phyloP scores from a whole-genome alignment of 108 stramenopile genomes.

The Fragilaria crotonensis region DNA sequence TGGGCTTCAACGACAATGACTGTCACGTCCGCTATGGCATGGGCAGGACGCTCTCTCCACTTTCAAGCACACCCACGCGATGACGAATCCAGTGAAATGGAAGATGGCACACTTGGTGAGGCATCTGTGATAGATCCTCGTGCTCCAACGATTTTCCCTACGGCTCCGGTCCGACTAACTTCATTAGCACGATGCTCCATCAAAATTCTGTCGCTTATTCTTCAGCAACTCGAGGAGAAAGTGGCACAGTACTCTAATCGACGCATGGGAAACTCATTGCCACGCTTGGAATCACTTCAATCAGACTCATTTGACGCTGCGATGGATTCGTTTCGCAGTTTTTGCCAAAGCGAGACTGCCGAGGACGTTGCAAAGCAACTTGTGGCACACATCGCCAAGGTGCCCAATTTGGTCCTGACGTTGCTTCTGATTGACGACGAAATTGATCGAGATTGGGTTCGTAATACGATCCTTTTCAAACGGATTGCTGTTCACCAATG shows the following conservation, averaged over 20 bases:
- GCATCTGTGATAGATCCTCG: slow-evolving; percentile 3
- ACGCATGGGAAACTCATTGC: not conserved
- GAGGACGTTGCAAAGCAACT: not conserved
- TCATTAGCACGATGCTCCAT: slow-evolving; percentile 23
- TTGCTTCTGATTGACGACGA: slow-evolving; percentile 40
- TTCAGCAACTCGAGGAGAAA: slow-evolving; percentile 22
- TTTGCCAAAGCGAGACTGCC: not conserved
- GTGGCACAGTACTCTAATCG: not conserved
- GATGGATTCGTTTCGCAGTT: slow-evolving; percentile 1
- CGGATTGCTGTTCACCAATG: slow-evolving; percentile 22
- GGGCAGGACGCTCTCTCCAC: slow-evolving; percentile 23
- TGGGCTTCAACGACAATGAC: not conserved
- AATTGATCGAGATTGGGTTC: slow-evolving; percentile 25
- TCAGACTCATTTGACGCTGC: slow-evolving; percentile 2
- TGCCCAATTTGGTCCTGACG: slow-evolving; percentile 33
- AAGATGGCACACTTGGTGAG: not conserved
- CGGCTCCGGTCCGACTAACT: slow-evolving; percentile 11
- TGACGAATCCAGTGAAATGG: not conserved
- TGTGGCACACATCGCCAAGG: slow-evolving; percentile 23
- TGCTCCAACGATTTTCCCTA: slow-evolving; percentile 8
- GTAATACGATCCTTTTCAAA: slow-evolving; percentile 22
- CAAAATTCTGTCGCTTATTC: slow-evolving; percentile 24
- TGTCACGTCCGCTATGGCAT: slow-evolving; percentile 14
- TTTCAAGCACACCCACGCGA: not conserved
- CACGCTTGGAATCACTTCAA: not conserved